Evolutionary conservation across 1,139 yeast species (phyloP).

Genomic region (Yamadazyma conglobata): DNA sequence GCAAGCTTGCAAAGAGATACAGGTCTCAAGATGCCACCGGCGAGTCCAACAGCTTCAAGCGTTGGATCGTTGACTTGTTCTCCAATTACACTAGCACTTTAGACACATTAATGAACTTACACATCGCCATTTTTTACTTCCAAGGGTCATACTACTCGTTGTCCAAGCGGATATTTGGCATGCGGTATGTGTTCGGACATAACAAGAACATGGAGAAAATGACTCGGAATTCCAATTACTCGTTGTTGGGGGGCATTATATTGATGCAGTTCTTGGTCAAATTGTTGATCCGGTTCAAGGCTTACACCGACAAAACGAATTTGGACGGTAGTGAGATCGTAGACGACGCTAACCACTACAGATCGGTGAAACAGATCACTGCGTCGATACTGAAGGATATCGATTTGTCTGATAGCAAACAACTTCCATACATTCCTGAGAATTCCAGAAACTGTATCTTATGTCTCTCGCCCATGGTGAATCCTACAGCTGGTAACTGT

Average conservation of each 20-base stretch:
- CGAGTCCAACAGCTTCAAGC: constrained; percentile 7
- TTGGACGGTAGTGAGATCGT: constrained; percentile 13
- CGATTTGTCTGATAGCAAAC: constrained; percentile 53
- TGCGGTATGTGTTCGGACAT: constrained; percentile 76
- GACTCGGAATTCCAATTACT: constrained; percentile 58
- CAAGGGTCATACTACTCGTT: constrained; percentile 76
- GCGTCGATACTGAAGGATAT: constrained; percentile 22
- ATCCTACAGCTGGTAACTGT: constrained; percentile 85
- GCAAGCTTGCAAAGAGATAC: constrained; percentile 26
- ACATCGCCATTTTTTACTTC: constrained; percentile 78
- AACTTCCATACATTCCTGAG: constrained; percentile 68
- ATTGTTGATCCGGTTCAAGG: constrained; percentile 31
- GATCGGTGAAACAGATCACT: constrained; percentile 17
- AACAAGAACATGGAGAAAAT: constrained; percentile 46
- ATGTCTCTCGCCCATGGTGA: constrained; percentile 74
- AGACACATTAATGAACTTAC: constrained; percentile 58
- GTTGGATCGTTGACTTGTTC: constrained; percentile 19
- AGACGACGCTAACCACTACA: constrained; percentile 9
- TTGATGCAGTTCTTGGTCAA: constrained; percentile 57
- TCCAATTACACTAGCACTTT: constrained; percentile 42
- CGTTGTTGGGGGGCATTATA: constrained; percentile 70
- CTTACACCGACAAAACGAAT: constrained; percentile 21
- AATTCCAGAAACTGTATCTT: constrained; percentile 75
- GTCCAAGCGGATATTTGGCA: constrained; percentile 72
- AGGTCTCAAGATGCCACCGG: constrained; percentile 22